These are phyloP conservation scores for Puccinia sorghi DNA, from an alignment of 1,284 basidiomycete genomes.

Conservation along the genomic window DNA sequence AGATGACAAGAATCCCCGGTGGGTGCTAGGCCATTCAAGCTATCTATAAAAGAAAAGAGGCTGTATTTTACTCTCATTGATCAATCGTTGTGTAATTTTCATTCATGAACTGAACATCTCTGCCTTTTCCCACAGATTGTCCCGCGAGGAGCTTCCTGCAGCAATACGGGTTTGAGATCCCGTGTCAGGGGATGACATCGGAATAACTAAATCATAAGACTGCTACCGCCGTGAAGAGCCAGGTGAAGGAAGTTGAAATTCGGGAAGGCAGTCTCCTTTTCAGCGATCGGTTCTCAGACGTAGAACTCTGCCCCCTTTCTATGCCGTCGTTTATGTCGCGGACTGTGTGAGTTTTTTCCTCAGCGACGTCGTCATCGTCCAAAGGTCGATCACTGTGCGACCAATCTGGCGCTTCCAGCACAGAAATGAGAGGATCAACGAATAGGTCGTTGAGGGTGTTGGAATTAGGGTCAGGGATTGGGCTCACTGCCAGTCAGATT, in stretches of 20 bases:
- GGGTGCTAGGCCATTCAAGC: background rate
- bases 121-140: background rate
- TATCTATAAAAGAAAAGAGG: background rate
- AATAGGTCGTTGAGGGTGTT: conserved; percentile 30
- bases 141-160: conserved; percentile 7
- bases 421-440: background rate
- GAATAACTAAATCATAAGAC: background rate
- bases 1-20: conserved; percentile 30
- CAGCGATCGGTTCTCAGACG: conserved; percentile 30
- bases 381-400: background rate
- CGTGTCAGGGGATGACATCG: background rate
- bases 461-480: conserved; percentile 33
- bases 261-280: conserved; percentile 22
- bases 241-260: conserved; percentile 21
- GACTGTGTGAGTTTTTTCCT: conserved; percentile 18
- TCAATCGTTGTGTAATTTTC: too few relatives aligned
- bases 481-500: conserved; percentile 16
- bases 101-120: background rate
- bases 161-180: conserved; percentile 15
- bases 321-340: conserved; percentile 14
- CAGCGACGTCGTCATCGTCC: background rate
- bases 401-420: background rate
- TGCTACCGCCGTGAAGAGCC: background rate
- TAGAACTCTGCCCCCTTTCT: conserved; percentile 32
- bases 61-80: background rate